These are phyloP conservation scores for Erigeron philadelphicus DNA, from an alignment of 140 eudicot species.

Conservation along the genomic window DNA sequence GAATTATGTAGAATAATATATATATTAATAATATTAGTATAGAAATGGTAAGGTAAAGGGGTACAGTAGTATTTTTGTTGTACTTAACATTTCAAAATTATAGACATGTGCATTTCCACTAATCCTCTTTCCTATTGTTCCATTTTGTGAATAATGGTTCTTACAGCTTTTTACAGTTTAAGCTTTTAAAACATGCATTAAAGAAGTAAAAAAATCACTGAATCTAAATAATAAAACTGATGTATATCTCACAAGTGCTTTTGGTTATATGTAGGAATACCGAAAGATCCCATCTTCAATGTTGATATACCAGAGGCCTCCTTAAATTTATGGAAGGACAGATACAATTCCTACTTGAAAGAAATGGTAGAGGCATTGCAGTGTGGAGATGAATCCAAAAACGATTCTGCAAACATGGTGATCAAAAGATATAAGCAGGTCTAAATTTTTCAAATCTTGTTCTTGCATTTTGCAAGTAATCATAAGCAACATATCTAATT, in stretches of 20 bases:
- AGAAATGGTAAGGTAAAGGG: too few relatives aligned
- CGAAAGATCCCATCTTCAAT: constrained; percentile 51
- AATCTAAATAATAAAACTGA: not conserved
- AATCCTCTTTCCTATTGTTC: too few relatives aligned
- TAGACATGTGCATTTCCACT: too few relatives aligned
- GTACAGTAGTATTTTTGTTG: too few relatives aligned
- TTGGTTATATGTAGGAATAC: constrained; percentile 32
- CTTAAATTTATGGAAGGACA: constrained; percentile 33
- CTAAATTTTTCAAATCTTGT: not conserved
- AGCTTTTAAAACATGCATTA: not conserved
- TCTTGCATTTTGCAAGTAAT: not conserved
- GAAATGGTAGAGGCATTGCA: constrained; percentile 43
- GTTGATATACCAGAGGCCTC: constrained; percentile 36
- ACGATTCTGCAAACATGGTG: constrained; percentile 33
- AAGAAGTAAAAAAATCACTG: not conserved
- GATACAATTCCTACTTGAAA: constrained; percentile 35
- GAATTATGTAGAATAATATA: too few relatives aligned
- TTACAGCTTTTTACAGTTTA: too few relatives aligned
- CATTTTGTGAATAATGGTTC: too few relatives aligned
- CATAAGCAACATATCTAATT: not conserved
- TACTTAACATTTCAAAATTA: too few relatives aligned
- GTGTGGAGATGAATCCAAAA: constrained; percentile 30
- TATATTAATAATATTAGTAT: too few relatives aligned
- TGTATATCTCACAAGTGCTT: not conserved
- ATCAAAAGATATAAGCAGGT: constrained; percentile 63